Base-by-base conservation (phyloP, 768 basidiomycete genomes). In the Infundibulicybe gibba region DNA sequence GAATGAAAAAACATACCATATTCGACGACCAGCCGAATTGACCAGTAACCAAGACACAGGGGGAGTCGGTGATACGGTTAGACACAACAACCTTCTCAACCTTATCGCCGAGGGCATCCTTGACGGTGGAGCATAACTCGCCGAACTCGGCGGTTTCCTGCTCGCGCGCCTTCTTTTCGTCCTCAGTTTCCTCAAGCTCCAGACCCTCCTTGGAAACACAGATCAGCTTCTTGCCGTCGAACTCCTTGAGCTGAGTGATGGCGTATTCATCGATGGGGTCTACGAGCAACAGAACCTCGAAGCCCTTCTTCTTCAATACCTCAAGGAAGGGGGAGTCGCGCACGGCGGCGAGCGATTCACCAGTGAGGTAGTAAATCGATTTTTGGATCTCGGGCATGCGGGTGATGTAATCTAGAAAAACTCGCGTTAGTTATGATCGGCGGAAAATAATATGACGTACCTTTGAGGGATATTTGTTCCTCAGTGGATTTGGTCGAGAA, bases 1-100 rank as follows among this genome's bases (percentile, higher is more conserved):
- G 19, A 12, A 31, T 37, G 21, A 47, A 20, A 32, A 17, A 21
- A 66, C 77, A 40, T 53, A 85, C 88, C 95, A 98, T 98, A 80
- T 97, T 97, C 47, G 94, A 94, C 20, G 93, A 97, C 95, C 95
- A 99, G 47, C 95, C 97, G 71, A 97, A 99, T 68, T 97, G 94
- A 48, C 95, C 95, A 49, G 97, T 98, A 63, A 97, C 94, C 60
- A 95, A 85, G 39, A 97, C 95, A 66, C 87, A 97, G 51, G 94
- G 94, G 15, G 94, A 97, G 70, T 95, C 93, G 58, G 83, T 79
- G 75, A 99, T 95, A 70, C 95, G 92, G 83, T 95, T 97, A 40
- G 95, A 98, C 56, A 97, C 77, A 53, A 95, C 81, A 17, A 99
- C 95, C 80, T 99, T 99, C 81, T 99, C 97, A 54, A 99, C 94